Evolutionary conservation across 2,329 filamentous ascomycete genomes (phyloP), one percentile per base, ranked within the genome.

Genomic region (Cladosporium halotolerans): DNA sequence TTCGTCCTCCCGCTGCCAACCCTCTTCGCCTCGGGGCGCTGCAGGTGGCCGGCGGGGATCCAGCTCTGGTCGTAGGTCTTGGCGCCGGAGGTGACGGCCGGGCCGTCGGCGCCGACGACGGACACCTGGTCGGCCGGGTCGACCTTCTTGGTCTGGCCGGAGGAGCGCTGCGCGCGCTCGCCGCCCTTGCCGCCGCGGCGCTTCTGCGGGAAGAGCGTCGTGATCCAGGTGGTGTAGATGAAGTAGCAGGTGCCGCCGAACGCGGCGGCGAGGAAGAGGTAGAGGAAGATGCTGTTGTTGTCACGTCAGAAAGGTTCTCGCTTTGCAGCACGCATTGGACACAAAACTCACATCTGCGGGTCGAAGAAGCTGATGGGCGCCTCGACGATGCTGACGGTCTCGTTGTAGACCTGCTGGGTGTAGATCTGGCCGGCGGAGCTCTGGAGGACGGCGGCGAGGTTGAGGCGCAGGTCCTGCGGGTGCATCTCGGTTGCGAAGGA

Each of bases 141-240:
- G 57, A 78, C 76, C 75, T 87, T 86, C 79, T 88, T 88, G 63
- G 72, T 71, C 68, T 83, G 83, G 66, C 78, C 80, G 60, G 79
- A 73, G 31, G 79, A 74, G 65, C 75, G 76, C 70, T 81, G 82
- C 54, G 80, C 76, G 58, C 84, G 82, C 77, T 89, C 88, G 62
- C 86, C 73, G 57, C 75, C 75, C 71, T 81, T 81, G 63, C 76
- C 78, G 54, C 76, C 70, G 58, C 78, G 76, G 65, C 76, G 76
- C 72, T 83, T 84, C 79, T 96, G 89, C 45, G 93, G 92, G 79
- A 97, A 96, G 69, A 99, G 87, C 11, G 90, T 85, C 66, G 90
- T 88, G 73, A 99, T 87, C 90, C 92, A 97, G 66, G 92, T 95
- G 78, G 86, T 93, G 82, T 99, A 99, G 76, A 96, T 89, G 73